phyloP scores from a whole-genome alignment of 495 filamentous ascomycete genomes.

The Melanomma pulvis-pyrius region DNA sequence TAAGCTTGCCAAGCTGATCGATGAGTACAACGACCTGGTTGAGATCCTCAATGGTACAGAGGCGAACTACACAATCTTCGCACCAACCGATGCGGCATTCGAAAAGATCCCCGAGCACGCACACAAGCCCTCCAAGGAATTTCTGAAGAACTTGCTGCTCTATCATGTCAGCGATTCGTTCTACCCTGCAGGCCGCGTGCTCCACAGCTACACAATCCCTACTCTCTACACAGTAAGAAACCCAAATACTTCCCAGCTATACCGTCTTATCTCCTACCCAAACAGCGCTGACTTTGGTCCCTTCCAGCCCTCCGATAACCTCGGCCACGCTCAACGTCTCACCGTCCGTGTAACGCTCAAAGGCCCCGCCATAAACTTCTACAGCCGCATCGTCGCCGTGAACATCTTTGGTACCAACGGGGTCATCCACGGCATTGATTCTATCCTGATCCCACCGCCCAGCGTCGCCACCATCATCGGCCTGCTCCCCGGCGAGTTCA shows the following conservation, averaged over 20 bases:
- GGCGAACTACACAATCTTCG: constrained; percentile 77
- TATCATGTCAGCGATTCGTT: constrained; percentile 72
- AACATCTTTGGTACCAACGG: constrained; percentile 75
- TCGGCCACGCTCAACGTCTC: constrained; percentile 70
- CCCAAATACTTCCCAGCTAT: constrained; percentile 43
- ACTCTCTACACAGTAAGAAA: constrained; percentile 1
- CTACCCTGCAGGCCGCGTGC: constrained; percentile 61
- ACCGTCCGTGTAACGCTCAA: constrained; percentile 59
- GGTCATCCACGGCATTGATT: constrained; percentile 74
- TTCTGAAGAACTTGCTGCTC: constrained; percentile 63
- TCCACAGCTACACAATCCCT: constrained; percentile 69
- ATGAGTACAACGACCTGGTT: constrained; percentile 70
- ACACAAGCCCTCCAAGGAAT: constrained; percentile 61
- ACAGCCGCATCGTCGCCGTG: constrained; percentile 62
- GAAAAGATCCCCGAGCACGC: constrained; percentile 63
- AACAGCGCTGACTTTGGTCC: constrained; percentile 52
- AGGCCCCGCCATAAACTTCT: constrained; percentile 73
- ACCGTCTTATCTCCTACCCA: constrained; percentile 62
- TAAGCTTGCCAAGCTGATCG: constrained; percentile 72
- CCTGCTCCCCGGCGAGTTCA: constrained; percentile 71
- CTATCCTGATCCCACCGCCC: constrained; percentile 74
- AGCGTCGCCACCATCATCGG: constrained; percentile 60
- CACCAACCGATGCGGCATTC: constrained; percentile 75
- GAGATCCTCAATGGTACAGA: constrained; percentile 68
- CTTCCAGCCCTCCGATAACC: constrained; percentile 47